Evolutionary conservation across 768 basidiomycete species (phyloP), one percentile per base, ranked within the genome.

Genomic region (Hysterangium stoloniferum): DNA sequence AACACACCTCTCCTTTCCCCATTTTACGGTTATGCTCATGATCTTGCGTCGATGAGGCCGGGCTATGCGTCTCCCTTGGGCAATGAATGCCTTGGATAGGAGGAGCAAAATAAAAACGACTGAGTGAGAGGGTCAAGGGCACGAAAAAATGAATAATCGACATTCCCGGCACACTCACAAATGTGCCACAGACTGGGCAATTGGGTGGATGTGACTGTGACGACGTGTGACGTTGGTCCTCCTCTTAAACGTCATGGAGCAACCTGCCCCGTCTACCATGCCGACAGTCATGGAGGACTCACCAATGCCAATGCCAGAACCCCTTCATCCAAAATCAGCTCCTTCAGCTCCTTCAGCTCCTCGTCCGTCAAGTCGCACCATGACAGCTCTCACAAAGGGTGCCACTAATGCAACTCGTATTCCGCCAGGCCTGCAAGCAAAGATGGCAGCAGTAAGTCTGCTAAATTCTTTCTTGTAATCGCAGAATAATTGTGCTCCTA

Each of bases 341-440:
- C 25, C 11, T 4, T 33, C 32, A 20, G 17, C 37, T 5, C 31
- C 27, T 4, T 15, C 32, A n/a, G 33, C 17, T 28, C 8, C 22
- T 40, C 45, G 37, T 31, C 17, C 52, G 38, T 19, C 24, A 27
- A 37, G 36, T 37, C 52, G 52, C 24, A 27, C 20, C 37, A 28
- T 31, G 15, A 35, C 35, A 31, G 33, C 53, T 19, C 43, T 45
- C 17, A 33, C 38, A 31, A 42, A 31, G 28, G 68, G 68, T 22
- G 54, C 64, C 52, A 60, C 56, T 52, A 66, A 69, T 35, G 65
- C 76, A 17, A 84, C 84, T 0, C 84, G 86, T 41, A 87, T 98
- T 55, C 94, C 94, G 0, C 89, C 93, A 0, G 76, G 80, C 40
- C 75, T 98, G 38, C 92, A 93, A 63, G 90, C 88, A 55, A 96